Conservation (phyloP, 768 basidiomycete species). For the Exsudoporus frostii region DNA sequence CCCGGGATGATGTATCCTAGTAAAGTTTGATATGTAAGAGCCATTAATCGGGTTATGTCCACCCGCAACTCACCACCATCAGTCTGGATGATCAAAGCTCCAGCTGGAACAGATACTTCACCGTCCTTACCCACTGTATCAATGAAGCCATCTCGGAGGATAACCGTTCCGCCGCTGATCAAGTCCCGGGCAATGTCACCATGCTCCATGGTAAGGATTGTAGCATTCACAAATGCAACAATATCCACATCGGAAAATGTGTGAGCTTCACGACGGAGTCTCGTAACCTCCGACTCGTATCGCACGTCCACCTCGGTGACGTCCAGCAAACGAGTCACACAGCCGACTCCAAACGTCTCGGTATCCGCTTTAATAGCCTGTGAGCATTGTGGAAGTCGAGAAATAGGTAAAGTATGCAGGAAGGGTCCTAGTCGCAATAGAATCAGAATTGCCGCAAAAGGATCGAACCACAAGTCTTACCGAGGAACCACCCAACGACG, state of each 20-base stretch:
- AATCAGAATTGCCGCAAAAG: not conserved
- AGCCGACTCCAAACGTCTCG: constrained; percentile 58
- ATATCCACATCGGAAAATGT: constrained; percentile 32
- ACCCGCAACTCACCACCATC: constrained; percentile 49
- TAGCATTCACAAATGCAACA: constrained; percentile 65
- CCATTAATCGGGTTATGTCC: not conserved
- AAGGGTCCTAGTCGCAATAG: constrained; percentile 16
- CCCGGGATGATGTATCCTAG: constrained; percentile 66
- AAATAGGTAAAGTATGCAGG: constrained; percentile 54
- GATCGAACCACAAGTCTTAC: constrained; percentile 34
- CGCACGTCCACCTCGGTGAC: constrained; percentile 57
- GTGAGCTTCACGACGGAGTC: constrained; percentile 53
- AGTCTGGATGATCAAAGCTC: constrained; percentile 51
- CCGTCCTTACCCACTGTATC: constrained; percentile 41
- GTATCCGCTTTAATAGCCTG: constrained; percentile 47
- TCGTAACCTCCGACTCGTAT: constrained; percentile 58
- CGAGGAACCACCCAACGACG: constrained; percentile 71
- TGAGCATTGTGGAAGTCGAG: constrained; percentile 48
- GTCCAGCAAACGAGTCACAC: constrained; percentile 53
- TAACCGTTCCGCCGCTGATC: constrained; percentile 48
- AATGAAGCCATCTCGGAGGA: constrained; percentile 58
- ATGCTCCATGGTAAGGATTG: constrained; percentile 65
- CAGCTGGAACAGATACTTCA: constrained; percentile 34
- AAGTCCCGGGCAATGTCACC: constrained; percentile 49
- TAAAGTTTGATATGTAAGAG: constrained; percentile 1